phyloP scores from a whole-genome alignment of 257 asterid species.

The Fraxinus americana region DNA sequence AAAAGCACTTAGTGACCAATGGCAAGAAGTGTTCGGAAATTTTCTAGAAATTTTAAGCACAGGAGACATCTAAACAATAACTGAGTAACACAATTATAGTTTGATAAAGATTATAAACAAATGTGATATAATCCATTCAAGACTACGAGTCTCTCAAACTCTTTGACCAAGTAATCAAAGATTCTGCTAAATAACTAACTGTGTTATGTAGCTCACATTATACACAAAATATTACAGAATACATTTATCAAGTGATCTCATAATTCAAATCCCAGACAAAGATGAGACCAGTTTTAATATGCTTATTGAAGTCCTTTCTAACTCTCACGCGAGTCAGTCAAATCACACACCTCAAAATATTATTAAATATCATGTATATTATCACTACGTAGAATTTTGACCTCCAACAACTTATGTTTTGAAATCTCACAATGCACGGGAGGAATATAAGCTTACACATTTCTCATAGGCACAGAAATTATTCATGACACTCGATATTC shows the following conservation, averaged over 20 bases:
- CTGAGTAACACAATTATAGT: neutral
- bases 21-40: neutral
- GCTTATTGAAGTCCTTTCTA: neutral
- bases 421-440: neutral
- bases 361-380: neutral
- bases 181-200: too few relatives aligned
- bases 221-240: neutral
- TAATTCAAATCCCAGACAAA: neutral
- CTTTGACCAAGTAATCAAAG: neutral
- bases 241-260: neutral
- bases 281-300: neutral
- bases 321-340: neutral
- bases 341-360: neutral
- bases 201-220: too few relatives aligned
- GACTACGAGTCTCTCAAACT: neutral
- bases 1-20: neutral
- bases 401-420: neutral
- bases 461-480: neutral
- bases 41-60: too few relatives aligned
- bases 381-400: neutral
- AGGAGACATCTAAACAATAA: neutral
- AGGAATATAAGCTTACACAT: neutral
- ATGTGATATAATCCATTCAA: neutral
- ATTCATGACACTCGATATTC: neutral
- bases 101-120: neutral